Evolutionary conservation across 2,329 filamentous ascomycete genomes (phyloP), one percentile per base, ranked within the genome.

Genomic region (Colletotrichum sojae): DNA sequence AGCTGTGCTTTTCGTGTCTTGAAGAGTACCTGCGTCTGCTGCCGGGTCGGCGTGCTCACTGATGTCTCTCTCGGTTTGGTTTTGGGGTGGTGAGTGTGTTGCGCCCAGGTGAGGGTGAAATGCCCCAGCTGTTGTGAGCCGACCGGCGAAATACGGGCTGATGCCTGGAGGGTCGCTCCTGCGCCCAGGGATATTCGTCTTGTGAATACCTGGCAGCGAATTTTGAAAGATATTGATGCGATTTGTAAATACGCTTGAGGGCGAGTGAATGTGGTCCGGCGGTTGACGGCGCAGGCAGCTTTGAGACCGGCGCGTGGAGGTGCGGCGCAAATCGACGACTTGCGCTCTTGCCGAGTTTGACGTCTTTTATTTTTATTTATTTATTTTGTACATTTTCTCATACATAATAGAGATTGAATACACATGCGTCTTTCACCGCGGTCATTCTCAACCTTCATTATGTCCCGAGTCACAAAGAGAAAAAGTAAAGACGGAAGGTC

Each of bases 1-100:
- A 36, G 31, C 31, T 20, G 5, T 6, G 22, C 27, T 54, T 22
- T 27, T 45, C 39, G 18, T 5, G 15, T 62, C 49, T 45, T 53
- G 39, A 22, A 36, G 15, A 62, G 22, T 46, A 48, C 52, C 59
- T 27, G 49, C 39, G 59, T 54, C 49, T 62, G 59, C 59, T 62
- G 59, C 49, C 31, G 5, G n/a, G 31, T 45, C 49, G 54, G 40
- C 54, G 36, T 62, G 48, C 6, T 25, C 22, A n/a, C 22, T 59
- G 43, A 25, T 48, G 27, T 36, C 8, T 48, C 36, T 59, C 31
- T 45, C 36, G 45, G 39, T 43, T 43, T 15, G 8, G 31, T 5
- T 5, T 52, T 27, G 12, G 20, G 27, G 18, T 27, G 57, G 27
- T 40, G 46, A 18, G 9, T 52, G 48, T 43, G 31, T 6, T 43